Percentiles rank a stretch among this genome's conserved stretches.
These are phyloP conservation scores for Dryadomyces quercus-mongolicae DNA, from an alignment of 2,329 filamentous ascomycete genomes.

Conservation along the genomic window DNA sequence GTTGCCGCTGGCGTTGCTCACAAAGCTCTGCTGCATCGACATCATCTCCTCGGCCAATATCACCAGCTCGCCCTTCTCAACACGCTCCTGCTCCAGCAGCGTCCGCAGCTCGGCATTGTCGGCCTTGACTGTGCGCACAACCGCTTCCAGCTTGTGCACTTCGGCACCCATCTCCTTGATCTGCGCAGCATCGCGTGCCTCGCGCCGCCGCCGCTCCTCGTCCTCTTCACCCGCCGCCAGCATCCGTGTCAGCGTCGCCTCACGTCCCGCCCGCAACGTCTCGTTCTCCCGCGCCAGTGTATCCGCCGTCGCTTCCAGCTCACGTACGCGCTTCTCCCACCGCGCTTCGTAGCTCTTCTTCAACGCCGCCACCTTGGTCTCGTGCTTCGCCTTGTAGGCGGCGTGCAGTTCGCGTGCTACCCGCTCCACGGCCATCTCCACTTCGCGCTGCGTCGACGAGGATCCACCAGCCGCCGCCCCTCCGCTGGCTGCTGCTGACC, in stretches of 20 bases:
- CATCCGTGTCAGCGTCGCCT: conserved; percentile 52
- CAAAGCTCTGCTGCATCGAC: conserved; percentile 43
- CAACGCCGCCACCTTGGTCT: conserved; percentile 85
- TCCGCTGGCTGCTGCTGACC: conserved; percentile 27
- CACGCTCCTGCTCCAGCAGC: conserved; percentile 60
- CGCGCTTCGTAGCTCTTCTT: conserved; percentile 76
- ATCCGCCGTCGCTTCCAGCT: conserved; percentile 61
- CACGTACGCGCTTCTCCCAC: conserved; percentile 77
- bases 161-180: conserved; percentile 61
- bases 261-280: conserved; percentile 51
- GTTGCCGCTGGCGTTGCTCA: conserved; percentile 12
- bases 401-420: conserved; percentile 88
- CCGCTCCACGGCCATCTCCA: conserved; percentile 77
- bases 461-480: conserved; percentile 15
- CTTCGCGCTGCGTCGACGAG: conserved; percentile 37
- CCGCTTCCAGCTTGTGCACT: conserved; percentile 61
- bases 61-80: conserved; percentile 77
- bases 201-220: conserved; percentile 41
- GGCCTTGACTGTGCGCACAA: conserved; percentile 55
- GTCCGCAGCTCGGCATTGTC: conserved; percentile 55
- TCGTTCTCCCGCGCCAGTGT: conserved; percentile 65
- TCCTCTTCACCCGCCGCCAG: conserved; percentile 35
- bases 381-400: conserved; percentile 94
- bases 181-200: conserved; percentile 54
- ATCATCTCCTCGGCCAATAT: conserved; percentile 77